phyloP scores from a whole-genome alignment of 768 basidiomycete species.

The Boletus rufocinnamomeus region DNA sequence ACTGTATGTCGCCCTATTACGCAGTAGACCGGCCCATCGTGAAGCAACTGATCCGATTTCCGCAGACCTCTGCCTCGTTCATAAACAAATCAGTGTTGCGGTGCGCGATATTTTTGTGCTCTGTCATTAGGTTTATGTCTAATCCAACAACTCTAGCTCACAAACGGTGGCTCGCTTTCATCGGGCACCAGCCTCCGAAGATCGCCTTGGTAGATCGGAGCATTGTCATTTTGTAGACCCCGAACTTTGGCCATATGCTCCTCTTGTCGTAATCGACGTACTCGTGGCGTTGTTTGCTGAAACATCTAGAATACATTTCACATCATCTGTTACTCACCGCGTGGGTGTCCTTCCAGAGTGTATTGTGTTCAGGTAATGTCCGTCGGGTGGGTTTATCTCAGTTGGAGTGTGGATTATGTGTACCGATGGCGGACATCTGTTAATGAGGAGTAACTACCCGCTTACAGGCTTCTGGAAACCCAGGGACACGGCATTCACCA shows the following conservation, averaged over 20 bases:
- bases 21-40: background rate
- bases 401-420: background rate
- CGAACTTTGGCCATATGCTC: background rate
- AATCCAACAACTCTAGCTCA: slow-evolving; percentile 23
- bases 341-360: background rate
- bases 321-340: background rate
- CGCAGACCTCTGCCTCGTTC: slow-evolving; percentile 36
- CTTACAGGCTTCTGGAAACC: slow-evolving; percentile 6
- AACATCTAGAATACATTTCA: slow-evolving; percentile 10
- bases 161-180: slow-evolving; percentile 34
- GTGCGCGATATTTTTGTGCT: slow-evolving; percentile 18
- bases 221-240: slow-evolving; percentile 1
- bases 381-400: background rate
- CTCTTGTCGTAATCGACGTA: slow-evolving; percentile 15
- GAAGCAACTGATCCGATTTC: slow-evolving; percentile 1
- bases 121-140: background rate
- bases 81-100: slow-evolving; percentile 35
- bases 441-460: slow-evolving; percentile 1
- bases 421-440: background rate
- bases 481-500: slow-evolving; percentile 4
- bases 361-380: background rate
- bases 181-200: slow-evolving; percentile 30
- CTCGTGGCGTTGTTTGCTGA: slow-evolving; percentile 7
- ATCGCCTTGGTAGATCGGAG: slow-evolving; percentile 33
- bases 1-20: slow-evolving; percentile 58